Percentiles rank a stretch among this genome's conserved stretches.
Conservation (phyloP, 805 yeast genomes). For the Candida hungchunana region DNA sequence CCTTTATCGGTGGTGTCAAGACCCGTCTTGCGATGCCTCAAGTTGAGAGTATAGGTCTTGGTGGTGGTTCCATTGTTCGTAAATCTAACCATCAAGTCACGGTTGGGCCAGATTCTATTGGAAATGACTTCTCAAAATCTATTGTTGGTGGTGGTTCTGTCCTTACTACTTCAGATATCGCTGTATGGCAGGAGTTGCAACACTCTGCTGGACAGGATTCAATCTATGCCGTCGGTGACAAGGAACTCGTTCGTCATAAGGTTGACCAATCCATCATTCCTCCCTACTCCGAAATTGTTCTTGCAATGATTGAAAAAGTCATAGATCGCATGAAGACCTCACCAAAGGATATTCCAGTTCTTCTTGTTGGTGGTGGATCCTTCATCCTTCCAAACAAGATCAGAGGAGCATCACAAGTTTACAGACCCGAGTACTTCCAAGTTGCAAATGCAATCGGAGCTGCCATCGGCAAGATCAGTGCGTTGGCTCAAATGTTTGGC, state of each 20-base stretch:
- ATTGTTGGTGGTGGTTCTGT: slow-evolving; percentile 40
- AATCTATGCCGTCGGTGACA: slow-evolving; percentile 28
- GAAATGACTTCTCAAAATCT: slow-evolving; percentile 34
- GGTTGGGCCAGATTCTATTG: slow-evolving; percentile 49
- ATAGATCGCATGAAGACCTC: slow-evolving; percentile 42
- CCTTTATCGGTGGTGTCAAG: slow-evolving; percentile 44
- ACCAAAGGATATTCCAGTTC: slow-evolving; percentile 39
- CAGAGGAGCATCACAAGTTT: slow-evolving; percentile 40
- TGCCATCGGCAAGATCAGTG: slow-evolving; percentile 43
- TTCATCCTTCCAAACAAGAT: slow-evolving; percentile 37
- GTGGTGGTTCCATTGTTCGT: slow-evolving; percentile 47
- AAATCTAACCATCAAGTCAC: slow-evolving; percentile 23
- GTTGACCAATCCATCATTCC: slow-evolving; percentile 14
- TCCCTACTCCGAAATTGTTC: slow-evolving; percentile 14
- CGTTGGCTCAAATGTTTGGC: slow-evolving; percentile 20
- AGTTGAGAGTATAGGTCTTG: slow-evolving; percentile 46
- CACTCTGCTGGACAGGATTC: slow-evolving; percentile 10
- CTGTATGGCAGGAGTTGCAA: slow-evolving; percentile 22
- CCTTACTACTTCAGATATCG: slow-evolving; percentile 37
- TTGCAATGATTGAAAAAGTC: slow-evolving; percentile 28
- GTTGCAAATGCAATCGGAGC: slow-evolving; percentile 54
- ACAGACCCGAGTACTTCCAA: slow-evolving; percentile 38
- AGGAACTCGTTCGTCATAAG: slow-evolving; percentile 24
- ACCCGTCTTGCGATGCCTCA: slow-evolving; percentile 49
- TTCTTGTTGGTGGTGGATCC: slow-evolving; percentile 50